Base-by-base conservation (phyloP, 768 basidiomycete species). In the Mycena polygramma region DNA sequence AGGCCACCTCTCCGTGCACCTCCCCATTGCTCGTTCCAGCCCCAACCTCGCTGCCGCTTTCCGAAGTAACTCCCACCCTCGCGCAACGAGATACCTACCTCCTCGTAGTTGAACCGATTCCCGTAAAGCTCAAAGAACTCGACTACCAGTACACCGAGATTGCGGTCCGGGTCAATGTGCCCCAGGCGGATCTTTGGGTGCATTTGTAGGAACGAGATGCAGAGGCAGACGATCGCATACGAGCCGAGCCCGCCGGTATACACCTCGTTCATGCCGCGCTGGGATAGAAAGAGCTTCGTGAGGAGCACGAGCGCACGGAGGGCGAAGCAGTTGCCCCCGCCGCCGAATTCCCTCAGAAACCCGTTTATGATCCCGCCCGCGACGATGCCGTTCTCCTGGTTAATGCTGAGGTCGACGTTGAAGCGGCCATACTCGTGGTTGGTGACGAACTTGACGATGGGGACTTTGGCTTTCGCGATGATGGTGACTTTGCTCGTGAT, bases 81-180 rank as follows among this genome's bases (percentile, higher is more conserved):
- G 48, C 92, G 87, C 24, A 99, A 79, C 15, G 95, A 96, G 72
- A 99, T 94, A 11, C 97, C 97, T 20, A 92, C 90, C 76, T 94
- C 91, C 63, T 92, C 89, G 74, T 95, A 98, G 79, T 97, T 96
- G 87, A 98, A 99, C 79, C 91, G 90, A 57, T 87, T 84, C 19
- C 97, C 97, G 79, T 99, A 99, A 15, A 97, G 85, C 84, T 99
- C 97, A 77, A 99, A 98, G 78, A 99, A 98, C 80, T 99, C 98
- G 85, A 98, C 89, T 53, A 98, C 87, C 63, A 99, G 83, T n/a
- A 97, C 94, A 2, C 98, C 98, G 13, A 99, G 85, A 76, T 99
- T 99, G 75, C 88, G 85, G 73, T 91, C 90, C 0, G 96, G 90
- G 74, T 97, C 91, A 36, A 99, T 94, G 80, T 97, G 94, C 0